A percentile compares a stretch with the other conserved stretches of the same genome.
Conservation (phyloP, 2,329 filamentous ascomycete species). For the Fusarium burgessii region DNA sequence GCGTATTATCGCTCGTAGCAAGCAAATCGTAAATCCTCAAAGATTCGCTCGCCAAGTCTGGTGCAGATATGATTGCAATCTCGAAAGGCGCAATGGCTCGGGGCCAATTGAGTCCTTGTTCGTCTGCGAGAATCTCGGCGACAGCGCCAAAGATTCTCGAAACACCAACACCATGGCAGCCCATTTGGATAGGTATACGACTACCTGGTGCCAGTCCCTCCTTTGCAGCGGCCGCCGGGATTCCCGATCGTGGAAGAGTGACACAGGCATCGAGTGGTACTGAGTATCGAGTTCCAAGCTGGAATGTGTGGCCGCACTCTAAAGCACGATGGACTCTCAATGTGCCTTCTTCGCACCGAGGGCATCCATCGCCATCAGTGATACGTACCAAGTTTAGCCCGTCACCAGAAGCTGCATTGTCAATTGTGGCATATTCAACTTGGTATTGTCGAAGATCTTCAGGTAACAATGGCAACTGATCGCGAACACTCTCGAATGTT, state of each 20-base stretch:
- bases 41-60: conserved; percentile 61
- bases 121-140: conserved; percentile 79
- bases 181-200: conserved; percentile 82
- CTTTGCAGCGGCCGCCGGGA: conserved; percentile 17
- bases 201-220: conserved; percentile 39
- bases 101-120: conserved; percentile 87
- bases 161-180: conserved; percentile 94
- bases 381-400: conserved; percentile 73
- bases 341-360: conserved; percentile 72
- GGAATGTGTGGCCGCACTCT: conserved; percentile 95
- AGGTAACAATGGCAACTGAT: conserved; percentile 45
- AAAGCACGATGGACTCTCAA: conserved; percentile 79
- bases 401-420: conserved; percentile 53
- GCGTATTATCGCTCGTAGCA: conserved; percentile 30
- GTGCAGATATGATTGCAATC: conserved; percentile 71
- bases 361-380: conserved; percentile 77
- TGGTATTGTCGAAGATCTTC: conserved; percentile 16
- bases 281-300: conserved; percentile 90
- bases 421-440: conserved; percentile 39
- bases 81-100: conserved; percentile 87
- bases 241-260: conserved; percentile 48
- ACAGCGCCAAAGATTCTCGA: conserved; percentile 90
- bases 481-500: conserved; percentile 41
- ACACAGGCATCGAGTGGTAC: conserved; percentile 76
- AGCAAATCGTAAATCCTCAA: conserved; percentile 74